Evolutionary conservation across 306 rosid genomes (phyloP).

Genomic region (Gastrolobium villosum): DNA sequence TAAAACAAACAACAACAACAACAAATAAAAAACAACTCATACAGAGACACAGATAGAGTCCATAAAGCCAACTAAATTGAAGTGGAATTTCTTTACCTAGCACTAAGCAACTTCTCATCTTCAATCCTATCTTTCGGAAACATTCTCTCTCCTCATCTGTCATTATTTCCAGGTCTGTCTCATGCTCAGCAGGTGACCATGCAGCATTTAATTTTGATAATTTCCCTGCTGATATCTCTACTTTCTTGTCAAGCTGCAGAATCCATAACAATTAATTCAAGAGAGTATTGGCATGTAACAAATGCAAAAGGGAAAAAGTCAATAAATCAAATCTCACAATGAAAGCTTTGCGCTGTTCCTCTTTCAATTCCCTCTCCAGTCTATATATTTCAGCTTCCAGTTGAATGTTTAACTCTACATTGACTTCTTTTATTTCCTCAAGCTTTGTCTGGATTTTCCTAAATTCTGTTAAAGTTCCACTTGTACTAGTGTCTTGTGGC

Average conservation of each 20-base stretch:
- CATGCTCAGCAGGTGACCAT: constrained; percentile 65
- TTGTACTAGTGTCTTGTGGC: constrained; percentile 49
- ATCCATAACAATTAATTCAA: constrained; percentile 27
- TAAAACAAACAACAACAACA: neutral
- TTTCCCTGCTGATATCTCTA: constrained; percentile 67
- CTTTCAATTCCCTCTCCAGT: constrained; percentile 63
- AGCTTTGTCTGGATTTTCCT: constrained; percentile 56
- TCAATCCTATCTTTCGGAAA: constrained; percentile 71
- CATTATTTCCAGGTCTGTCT: constrained; percentile 73
- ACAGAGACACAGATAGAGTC: neutral
- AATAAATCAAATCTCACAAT: constrained; percentile 66
- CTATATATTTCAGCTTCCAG: constrained; percentile 71
- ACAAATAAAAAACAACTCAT: neutral
- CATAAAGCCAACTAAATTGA: constrained; percentile 20
- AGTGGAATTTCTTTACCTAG: constrained; percentile 64
- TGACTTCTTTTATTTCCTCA: constrained; percentile 42
- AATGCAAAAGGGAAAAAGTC: constrained; percentile 38
- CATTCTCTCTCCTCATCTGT: constrained; percentile 85
- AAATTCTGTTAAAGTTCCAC: constrained; percentile 83
- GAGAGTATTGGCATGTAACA: constrained; percentile 25
- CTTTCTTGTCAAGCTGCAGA: constrained; percentile 74
- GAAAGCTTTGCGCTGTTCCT: constrained; percentile 62
- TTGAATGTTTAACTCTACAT: constrained; percentile 55
- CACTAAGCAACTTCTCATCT: constrained; percentile 66
- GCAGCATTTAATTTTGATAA: constrained; percentile 68